Base-by-base conservation (phyloP, 805 yeast species). In the Barnettozyma botsteinii region DNA sequence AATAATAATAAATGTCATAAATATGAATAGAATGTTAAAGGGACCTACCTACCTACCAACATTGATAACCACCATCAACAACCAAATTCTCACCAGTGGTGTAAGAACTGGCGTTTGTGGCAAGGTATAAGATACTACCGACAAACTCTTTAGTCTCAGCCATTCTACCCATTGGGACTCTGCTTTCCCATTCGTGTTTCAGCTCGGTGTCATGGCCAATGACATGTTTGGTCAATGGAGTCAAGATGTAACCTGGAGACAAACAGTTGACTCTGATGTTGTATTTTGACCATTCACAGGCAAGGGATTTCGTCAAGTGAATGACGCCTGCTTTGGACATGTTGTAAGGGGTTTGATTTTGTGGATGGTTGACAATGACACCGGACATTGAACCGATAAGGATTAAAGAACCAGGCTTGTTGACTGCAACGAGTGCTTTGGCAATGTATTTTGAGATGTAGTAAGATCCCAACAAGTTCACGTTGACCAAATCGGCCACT, bases 241-340 rank as follows among this genome's bases (percentile, higher is more conserved):
- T 83, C 51, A 79, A 72, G 45, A 84, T 84, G 67, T 84, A 84
- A 35, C 91, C 93, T 32, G 93, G 93, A 29, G 85, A 76, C 49
- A 84, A 65, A 24, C 89, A 75, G 67, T 84, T 83, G 51, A 84
- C 86, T 61, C 91, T 75, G 55, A 81, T 79, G 53, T 76, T 75
- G 64, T 75, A 77, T 52, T 75, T 71, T 37, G 93, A 85, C 93
- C 93, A 84, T 62, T 84, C 94, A 47, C 81, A 75, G 31, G 88
- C 93, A 51, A 84, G 66, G 3, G 89, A 75, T 59, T 77, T 76
- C 40, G 75, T 84, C 72, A 84, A 67, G 64, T 84, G 93, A 53
- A 83, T 82, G 31, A 83, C 91, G 58, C 89, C 93, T 14, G 93
- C 93, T 67, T 84, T 84, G 52, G 91, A 72, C 84, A 81, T 79